Evolutionary conservation across 225 moss, liverwort and hornwort species (phyloP), one percentile per base, ranked within the genome.

Genomic region (Pseudoscleropodium purum): DNA sequence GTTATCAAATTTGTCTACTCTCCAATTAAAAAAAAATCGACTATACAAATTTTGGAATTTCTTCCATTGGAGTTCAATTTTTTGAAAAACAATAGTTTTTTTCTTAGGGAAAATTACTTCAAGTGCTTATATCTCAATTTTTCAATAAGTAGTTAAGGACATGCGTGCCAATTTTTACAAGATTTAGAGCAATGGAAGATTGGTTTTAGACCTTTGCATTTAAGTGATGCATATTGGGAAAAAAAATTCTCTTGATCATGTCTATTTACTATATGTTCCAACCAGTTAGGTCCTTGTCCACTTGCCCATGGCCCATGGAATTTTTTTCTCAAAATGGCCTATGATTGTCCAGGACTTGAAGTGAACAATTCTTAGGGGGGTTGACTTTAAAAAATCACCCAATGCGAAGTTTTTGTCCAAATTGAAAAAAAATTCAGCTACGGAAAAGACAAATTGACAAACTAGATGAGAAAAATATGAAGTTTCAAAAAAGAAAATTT

Each of bases 381-480:
- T 72, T 43, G 9, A 73, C 16, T 43, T 73, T 27, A 2, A 43
- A 16, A 73, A 73, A 9, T 15, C 73, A 26, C 9, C 4, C 3
- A 66, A 13, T 0, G 18, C 4, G 18, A 10, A 29, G 6, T 10
- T 45, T 68, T 74, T 43, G 0, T 26, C 47, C 47, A 47, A 47
- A 47, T 10, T 47, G 9, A 10, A 47, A 47, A 47, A 47, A 47
- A 47, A 47, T 7, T 10, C 10, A 47, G 10, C 10, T 31, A 47
- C 18, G 0, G 2, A 47, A 75, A 51, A n/a, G 24, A 13, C 7
- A 24, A 25, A 2, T 39, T 7, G 14, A 24, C 0, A 0, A 39
- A 70, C 13, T 39, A 39, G 0, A 39, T 24, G n/a, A 23, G 0
- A 25, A 25, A 69, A 39, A 24, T 70, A 39, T 31, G 23, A n/a